Base-by-base conservation (phyloP, 2,329 filamentous ascomycete genomes). In the Arthrobotrys iridis region DNA sequence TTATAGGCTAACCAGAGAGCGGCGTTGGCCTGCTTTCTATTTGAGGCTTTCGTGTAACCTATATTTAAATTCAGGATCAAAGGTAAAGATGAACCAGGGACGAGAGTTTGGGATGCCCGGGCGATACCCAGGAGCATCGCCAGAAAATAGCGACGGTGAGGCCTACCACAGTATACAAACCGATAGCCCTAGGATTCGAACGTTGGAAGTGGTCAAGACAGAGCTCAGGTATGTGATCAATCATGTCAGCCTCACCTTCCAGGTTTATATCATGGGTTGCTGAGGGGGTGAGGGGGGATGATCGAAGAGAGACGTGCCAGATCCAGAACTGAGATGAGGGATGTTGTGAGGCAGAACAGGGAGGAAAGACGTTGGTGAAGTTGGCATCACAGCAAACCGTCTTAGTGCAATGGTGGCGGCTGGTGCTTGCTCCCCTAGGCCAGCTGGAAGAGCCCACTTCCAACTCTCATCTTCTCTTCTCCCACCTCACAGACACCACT, bases 21-120 rank as follows among this genome's bases (percentile, higher is more conserved):
- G 37, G 41, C 50, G 50, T 55, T 35, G 43, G 37, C 24, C 15
- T 37, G 45, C 45, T 55, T 20, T 58, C 58, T 45, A 35, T 55
- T 62, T n/a, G 45, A 62, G 65, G 65, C 37, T 45, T 24, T 28
- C 2, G 65, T 70, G 65, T 70, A 62, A 70, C 65, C 15, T 52
- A 28, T 48, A 37, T 57, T 41, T 30, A 41, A 43, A 33, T n/a
- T n/a, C 22, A 18, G 37, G 0, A 45, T 52, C 40, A 7, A 15
- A 28, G 45, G 24, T 43, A 62, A 64, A 58, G n/a, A 71, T 71
- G 66, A 71, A 33, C 28, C 58, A 33, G 33, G 7, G 28, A 18
- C 15, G 45, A 50, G 45, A 18, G 30, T 24, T 64, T 18, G 46
- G 50, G 66, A 63, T 71, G 58, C 66, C 66, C 37, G 66, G 66